Percentiles rank a stretch among this genome's conserved stretches.
These are phyloP conservation scores for Geosmithia flava DNA, from an alignment of 2,329 filamentous ascomycete species.

Conservation along the genomic window DNA sequence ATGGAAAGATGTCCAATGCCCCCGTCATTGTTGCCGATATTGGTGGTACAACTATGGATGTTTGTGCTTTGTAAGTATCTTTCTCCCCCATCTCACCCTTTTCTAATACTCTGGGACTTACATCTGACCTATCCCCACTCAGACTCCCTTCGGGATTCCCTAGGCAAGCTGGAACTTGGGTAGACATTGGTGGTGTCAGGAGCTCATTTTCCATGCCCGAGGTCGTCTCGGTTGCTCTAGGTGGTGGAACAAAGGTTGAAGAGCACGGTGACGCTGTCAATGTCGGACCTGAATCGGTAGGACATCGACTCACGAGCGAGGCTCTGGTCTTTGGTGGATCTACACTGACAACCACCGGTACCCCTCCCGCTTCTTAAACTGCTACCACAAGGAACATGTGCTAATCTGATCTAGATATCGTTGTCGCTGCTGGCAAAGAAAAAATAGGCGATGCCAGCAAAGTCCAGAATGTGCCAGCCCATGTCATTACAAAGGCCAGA, in stretches of 20 bases:
- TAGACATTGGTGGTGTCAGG: conserved; percentile 47
- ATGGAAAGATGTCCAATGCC: conserved; percentile 16
- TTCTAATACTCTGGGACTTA: background rate
- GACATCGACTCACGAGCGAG: conserved; percentile 40
- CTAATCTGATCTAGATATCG: conserved; percentile 14
- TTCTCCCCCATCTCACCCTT: background rate
- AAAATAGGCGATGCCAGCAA: conserved; percentile 28
- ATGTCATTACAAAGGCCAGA: conserved; percentile 13
- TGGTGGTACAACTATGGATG: conserved; percentile 54
- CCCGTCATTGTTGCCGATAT: conserved; percentile 51
- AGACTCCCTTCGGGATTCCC: conserved; percentile 49
- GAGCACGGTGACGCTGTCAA: conserved; percentile 19
- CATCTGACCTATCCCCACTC: background rate
- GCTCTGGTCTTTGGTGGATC: conserved; percentile 44
- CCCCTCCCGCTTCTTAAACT: background rate
- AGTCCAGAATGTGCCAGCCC: conserved; percentile 21
- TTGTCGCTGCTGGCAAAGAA: conserved; percentile 17
- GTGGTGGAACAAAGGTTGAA: conserved; percentile 43
- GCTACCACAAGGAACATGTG: background rate
- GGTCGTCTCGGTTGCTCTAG: conserved; percentile 46
- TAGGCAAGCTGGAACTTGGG: conserved; percentile 48
- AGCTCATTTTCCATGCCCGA: conserved; percentile 49
- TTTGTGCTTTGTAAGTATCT: conserved; percentile 11
- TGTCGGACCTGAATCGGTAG: conserved; percentile 51
- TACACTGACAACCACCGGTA: conserved; percentile 46